Percentiles rank a stretch among this genome's conserved stretches.
phyloP scores from a whole-genome alignment of 2,329 filamentous ascomycete species.

The Hypomyces rosellus region DNA sequence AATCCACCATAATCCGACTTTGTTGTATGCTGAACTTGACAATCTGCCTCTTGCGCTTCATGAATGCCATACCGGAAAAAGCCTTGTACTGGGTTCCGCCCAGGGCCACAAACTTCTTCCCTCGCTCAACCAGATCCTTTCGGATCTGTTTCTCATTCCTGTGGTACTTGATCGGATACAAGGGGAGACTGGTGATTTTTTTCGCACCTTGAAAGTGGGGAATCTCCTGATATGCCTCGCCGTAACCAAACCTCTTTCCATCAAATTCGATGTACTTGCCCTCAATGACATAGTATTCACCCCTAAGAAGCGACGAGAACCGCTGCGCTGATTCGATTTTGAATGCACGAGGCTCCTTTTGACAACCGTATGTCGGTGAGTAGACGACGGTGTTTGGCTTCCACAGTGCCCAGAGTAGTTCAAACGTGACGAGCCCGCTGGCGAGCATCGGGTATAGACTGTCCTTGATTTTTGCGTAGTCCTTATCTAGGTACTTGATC shows the following conservation, averaged over 20 bases:
- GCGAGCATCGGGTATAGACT: slow-evolving; percentile 73
- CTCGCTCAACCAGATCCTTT: slow-evolving; percentile 65
- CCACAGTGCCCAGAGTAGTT: slow-evolving; percentile 82
- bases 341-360: slow-evolving; percentile 74
- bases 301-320: slow-evolving; percentile 61
- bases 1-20: slow-evolving; percentile 82
- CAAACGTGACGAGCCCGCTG: slow-evolving; percentile 80
- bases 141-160: slow-evolving; percentile 61
- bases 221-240: slow-evolving; percentile 63
- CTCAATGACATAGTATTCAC: slow-evolving; percentile 70
- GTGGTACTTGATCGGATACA: slow-evolving; percentile 76
- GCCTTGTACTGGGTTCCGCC: slow-evolving; percentile 76
- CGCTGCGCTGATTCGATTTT: slow-evolving; percentile 73
- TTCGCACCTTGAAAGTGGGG: slow-evolving; percentile 70
- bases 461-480: slow-evolving; percentile 73
- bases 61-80: slow-evolving; percentile 78
- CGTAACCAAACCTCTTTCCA: slow-evolving; percentile 77
- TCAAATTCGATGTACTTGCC: slow-evolving; percentile 82
- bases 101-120: slow-evolving; percentile 77
- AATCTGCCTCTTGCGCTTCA: slow-evolving; percentile 64
- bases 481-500: slow-evolving; percentile 70
- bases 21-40: slow-evolving; percentile 81
- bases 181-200: slow-evolving; percentile 72
- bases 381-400: slow-evolving; percentile 80
- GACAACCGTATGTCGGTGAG: slow-evolving; percentile 67